Evolutionary conservation across 805 yeast genomes (phyloP).

Genomic region (Kurtzmaniella fragi): DNA sequence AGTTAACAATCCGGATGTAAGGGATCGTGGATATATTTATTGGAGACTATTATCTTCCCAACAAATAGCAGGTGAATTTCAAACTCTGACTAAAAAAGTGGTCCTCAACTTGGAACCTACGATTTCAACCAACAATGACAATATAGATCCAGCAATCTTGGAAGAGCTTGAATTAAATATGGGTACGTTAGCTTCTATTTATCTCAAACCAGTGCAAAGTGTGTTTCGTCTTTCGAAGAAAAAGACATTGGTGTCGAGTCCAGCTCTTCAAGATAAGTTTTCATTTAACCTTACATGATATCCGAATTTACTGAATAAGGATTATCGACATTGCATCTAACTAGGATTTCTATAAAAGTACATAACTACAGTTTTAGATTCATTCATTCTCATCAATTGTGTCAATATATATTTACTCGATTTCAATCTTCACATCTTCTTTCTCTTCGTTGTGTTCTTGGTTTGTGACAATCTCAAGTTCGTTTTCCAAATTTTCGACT

Average conservation of each 20-base stretch:
- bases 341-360: no score
- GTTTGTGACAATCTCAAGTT: neutral
- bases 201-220: slow-evolving; percentile 75
- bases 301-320: neutral
- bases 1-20: slow-evolving; percentile 73
- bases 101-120: slow-evolving; percentile 58
- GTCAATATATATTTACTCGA: no score
- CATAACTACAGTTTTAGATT: slow-evolving; percentile 3
- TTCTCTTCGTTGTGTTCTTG: no score
- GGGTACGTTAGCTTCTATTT: slow-evolving; percentile 79
- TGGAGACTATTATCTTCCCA: slow-evolving; percentile 66
- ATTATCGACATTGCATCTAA: no score
- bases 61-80: slow-evolving; percentile 36
- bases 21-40: slow-evolving; percentile 82
- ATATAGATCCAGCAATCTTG: slow-evolving; percentile 60
- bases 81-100: slow-evolving; percentile 38
- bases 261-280: slow-evolving; percentile 25
- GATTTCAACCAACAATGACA: slow-evolving; percentile 62
- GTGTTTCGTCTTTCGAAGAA: slow-evolving; percentile 66
- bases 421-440: no score
- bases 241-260: slow-evolving; percentile 44
- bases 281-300: neutral
- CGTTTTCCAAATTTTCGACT: neutral
- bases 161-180: slow-evolving; percentile 81
- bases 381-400: no score